Base-by-base conservation (phyloP, 495 filamentous ascomycete genomes). In the Tuber microsphaerosporum region DNA sequence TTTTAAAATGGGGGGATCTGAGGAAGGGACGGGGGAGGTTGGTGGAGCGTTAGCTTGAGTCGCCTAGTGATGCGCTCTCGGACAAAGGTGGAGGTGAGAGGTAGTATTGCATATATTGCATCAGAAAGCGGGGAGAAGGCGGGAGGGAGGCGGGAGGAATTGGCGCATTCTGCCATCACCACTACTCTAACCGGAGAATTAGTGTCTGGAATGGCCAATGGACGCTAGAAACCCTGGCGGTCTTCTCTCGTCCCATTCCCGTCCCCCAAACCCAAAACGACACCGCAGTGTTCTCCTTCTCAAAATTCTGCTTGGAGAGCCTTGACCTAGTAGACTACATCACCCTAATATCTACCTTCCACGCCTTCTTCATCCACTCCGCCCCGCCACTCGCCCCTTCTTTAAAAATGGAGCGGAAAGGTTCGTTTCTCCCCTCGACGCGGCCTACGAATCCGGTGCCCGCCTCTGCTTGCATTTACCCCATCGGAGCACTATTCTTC, bases 1-100 rank as follows among this genome's bases (percentile, higher is more conserved):
- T 70, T 92, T 89, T 89, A 87, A 92, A 73, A 91, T 93, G 86
- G 88, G 90, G 74, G 89, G 91, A 93, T 76, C 93, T 89, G 87
- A 85, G 91, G 77, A 83, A 91, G 76, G 79, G 85, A 48, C 88
- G 89, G 72, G 88, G 72, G 69, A 84, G 79, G 56, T 80, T 48
- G 43, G 71, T 72, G 6, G 74, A 82, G 10, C 42, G 45, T 75
- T 34, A 22, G 14, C 41, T 74, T 51, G 51, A 48, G 43, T 1
- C 78, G 46, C 37, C 70, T 74, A 41, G 71, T 51, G 5, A 41
- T 65, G 44, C 65, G 22, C 34, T 74, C 43, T 2, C 34, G 1
- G 34, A 69, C 74, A 56, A 41, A 41, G 31, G 44, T 44, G 70
- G 73, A 45, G 70, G 75, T 70, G 34, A 0, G 75, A 41, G 20